phyloP scores from a whole-genome alignment of 768 basidiomycete species.

The Tricholoma hemisulphureum region DNA sequence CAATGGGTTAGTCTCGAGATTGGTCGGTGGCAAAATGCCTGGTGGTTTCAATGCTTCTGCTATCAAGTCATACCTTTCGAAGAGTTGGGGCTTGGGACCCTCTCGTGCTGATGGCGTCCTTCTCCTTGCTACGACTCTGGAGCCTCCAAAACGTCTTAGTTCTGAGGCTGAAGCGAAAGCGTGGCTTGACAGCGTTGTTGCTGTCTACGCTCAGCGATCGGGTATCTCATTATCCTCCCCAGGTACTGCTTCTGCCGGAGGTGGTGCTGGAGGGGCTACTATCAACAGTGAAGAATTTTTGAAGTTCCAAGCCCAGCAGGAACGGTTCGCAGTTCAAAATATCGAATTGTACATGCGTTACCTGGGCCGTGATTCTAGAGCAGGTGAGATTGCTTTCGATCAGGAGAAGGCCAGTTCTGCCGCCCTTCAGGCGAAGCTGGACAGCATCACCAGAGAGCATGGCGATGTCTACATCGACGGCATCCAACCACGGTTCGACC shows the following conservation, averaged over 20 bases:
- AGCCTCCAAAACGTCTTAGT: slow-evolving; percentile 89
- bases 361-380: slow-evolving; percentile 88
- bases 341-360: slow-evolving; percentile 98
- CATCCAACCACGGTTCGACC: slow-evolving; percentile 92
- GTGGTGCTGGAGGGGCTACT: slow-evolving; percentile 71
- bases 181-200: slow-evolving; percentile 87
- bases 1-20: slow-evolving; percentile 82
- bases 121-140: slow-evolving; percentile 86
- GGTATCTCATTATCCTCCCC: slow-evolving; percentile 82
- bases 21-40: slow-evolving; percentile 96
- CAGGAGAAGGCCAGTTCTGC: slow-evolving; percentile 73
- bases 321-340: slow-evolving; percentile 88
- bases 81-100: slow-evolving; percentile 94
- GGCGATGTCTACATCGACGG: slow-evolving; percentile 93
- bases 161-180: slow-evolving; percentile 91
- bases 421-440: slow-evolving; percentile 80
- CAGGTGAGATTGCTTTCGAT: slow-evolving; percentile 88
- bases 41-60: slow-evolving; percentile 96
- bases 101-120: slow-evolving; percentile 87
- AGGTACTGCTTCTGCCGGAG: slow-evolving; percentile 59
- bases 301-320: slow-evolving; percentile 92
- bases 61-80: slow-evolving; percentile 85
- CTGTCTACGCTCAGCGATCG: slow-evolving; percentile 82
- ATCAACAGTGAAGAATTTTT: slow-evolving; percentile 99
- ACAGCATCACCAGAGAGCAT: slow-evolving; percentile 87